Conservation (phyloP, 2,329 filamentous ascomycete species). For the Colletotrichum sp. region DNA sequence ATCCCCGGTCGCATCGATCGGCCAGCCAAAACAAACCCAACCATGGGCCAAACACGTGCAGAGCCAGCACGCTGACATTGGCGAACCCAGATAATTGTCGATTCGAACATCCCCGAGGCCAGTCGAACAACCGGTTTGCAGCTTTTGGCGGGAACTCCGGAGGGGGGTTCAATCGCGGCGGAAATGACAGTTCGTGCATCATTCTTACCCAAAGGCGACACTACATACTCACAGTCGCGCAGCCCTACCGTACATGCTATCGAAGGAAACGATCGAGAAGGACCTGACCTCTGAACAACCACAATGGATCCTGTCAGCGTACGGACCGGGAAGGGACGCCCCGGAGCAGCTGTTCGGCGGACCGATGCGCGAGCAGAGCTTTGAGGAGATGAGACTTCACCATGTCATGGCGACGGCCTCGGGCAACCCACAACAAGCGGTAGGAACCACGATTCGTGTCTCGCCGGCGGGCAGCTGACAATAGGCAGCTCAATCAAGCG, state of each 20-base stretch:
- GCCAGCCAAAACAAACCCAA: not conserved
- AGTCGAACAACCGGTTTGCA: conserved; percentile 21
- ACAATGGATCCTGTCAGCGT: conserved; percentile 85
- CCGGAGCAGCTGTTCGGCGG: conserved; percentile 88
- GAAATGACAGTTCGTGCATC: conserved; percentile 14
- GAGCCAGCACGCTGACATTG: not conserved
- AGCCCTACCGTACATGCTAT: conserved; percentile 54
- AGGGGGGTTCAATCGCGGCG: conserved; percentile 17
- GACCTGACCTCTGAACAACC: conserved; percentile 77
- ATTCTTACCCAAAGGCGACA: not conserved
- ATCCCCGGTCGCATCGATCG: not conserved
- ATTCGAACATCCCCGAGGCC: conserved; percentile 54
- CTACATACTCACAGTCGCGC: not conserved
- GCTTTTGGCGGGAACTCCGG: conserved; percentile 20
- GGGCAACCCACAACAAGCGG: conserved; percentile 63
- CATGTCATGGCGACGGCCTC: conserved; percentile 65
- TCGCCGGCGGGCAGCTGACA: not conserved
- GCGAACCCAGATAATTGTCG: conserved; percentile 51
- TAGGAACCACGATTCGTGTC: conserved; percentile 32
- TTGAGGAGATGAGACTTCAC: conserved; percentile 84
- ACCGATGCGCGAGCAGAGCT: conserved; percentile 78
- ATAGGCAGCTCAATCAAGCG: conserved; percentile 61
- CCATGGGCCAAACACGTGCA: not conserved
- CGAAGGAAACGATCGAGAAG: conserved; percentile 61
- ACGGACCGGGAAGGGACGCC: conserved; percentile 77